Base-by-base conservation (phyloP, 345 rosid species). In the Stellera chamaejasme region DNA sequence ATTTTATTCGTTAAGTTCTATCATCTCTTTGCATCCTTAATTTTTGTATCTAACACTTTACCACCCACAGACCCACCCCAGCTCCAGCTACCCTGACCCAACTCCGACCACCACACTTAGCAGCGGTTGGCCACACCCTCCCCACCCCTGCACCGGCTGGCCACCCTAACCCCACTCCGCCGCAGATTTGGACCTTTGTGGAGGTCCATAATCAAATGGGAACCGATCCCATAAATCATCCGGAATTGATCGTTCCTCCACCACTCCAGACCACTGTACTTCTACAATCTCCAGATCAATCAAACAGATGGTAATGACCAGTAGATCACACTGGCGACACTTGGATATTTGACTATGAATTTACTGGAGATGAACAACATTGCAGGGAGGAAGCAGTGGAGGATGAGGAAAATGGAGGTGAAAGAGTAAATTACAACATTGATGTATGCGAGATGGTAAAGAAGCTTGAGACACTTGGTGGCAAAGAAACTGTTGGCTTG, bases 181-280 rank as follows among this genome's bases (percentile, higher is more conserved):
- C 23, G 23, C 23, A 19, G 23, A 19, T 19, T 19, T 19, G 23
- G 23, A 1, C 23, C 96, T 63, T 93, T 89, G 6, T 84, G 82
- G 28, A 93, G 81, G 27, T 94, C 96, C 56, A 84, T 96, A 11
- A 89, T 63, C 7, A 90, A 66, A 69, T 89, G 99, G 55, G 97
- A 77, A 13, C 96, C 87, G 14, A 96, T 87, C 41, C 97, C 97
- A 0, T 90, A 79, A 43, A 89, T 93, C 10, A 93, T 81, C 97
- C 96, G 87, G 70, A 87, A 93, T 60, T 93, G 96, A 58, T 93
- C 97, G 42, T 93, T 93, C 72, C 99, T 77, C 97, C 99, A 93
- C 99, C 99, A 89, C 97, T 4, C 89, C 97, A 0, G 95, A 73
- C 96, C 99, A 93, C 43, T 76, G 83, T 58, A 87, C 91, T 68